Evolutionary conservation across 208 protist genomes (phyloP).

Genomic region (Leishmania arabica): DNA sequence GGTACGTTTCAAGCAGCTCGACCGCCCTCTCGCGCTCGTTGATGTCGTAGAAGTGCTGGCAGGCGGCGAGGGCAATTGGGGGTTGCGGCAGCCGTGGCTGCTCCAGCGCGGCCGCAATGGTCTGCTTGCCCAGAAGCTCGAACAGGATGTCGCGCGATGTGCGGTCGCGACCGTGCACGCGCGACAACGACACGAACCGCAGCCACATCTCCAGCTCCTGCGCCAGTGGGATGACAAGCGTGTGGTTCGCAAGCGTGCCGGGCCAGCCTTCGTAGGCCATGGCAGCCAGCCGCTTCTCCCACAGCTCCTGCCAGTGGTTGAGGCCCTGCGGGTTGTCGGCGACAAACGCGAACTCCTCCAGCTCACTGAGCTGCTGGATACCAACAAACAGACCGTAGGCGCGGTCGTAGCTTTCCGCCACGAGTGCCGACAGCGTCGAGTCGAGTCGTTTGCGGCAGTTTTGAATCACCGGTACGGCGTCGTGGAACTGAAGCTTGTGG

Average conservation of each 20-base stretch:
- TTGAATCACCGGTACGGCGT: slow-evolving; percentile 91
- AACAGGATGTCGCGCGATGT: slow-evolving; percentile 91
- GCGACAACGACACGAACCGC: slow-evolving; percentile 96
- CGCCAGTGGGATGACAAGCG: slow-evolving; percentile 92
- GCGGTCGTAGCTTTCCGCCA: slow-evolving; percentile 98
- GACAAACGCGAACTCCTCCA: slow-evolving; percentile 97
- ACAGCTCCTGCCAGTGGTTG: slow-evolving; percentile 84
- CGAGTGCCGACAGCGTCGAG: slow-evolving; percentile 94
- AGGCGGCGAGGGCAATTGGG: slow-evolving; percentile 75
- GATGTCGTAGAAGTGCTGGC: slow-evolving; percentile 90
- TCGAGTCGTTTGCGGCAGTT: slow-evolving; percentile 94
- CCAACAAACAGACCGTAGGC: slow-evolving; percentile 97
- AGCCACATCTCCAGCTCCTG: slow-evolving; percentile 97
- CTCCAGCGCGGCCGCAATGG: slow-evolving; percentile 61
- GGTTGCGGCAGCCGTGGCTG: slow-evolving; percentile 60
- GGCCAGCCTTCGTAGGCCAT: slow-evolving; percentile 97
- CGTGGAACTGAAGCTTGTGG: slow-evolving; percentile 71
- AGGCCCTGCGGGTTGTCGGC: slow-evolving; percentile 59
- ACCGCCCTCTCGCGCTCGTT: slow-evolving; percentile 69
- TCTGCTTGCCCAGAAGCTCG: slow-evolving; percentile 80
- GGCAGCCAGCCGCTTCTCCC: slow-evolving; percentile 79
- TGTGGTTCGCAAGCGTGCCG: slow-evolving; percentile 96
- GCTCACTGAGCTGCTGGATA: slow-evolving; percentile 98
- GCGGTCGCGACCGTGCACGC: slow-evolving; percentile 83
- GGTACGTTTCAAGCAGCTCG: slow-evolving; percentile 68